Evolutionary conservation across 768 basidiomycete genomes (phyloP).

Genomic region (Suillus plorans): DNA sequence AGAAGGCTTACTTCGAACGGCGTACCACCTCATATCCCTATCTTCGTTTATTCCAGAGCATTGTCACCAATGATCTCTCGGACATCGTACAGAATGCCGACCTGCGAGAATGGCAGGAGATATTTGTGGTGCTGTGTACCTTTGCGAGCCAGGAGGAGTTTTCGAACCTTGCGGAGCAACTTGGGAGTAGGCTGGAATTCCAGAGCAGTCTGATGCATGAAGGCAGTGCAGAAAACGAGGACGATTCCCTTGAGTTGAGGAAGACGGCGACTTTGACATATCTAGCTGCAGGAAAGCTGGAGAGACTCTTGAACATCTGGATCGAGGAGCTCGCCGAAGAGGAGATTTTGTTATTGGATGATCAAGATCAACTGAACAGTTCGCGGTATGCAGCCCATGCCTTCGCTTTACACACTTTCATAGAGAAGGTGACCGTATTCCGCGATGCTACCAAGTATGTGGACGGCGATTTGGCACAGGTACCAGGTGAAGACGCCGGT

Average conservation of each 20-base stretch:
- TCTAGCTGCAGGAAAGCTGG: conserved; percentile 85
- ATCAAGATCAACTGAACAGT: conserved; percentile 37
- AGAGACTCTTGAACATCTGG: conserved; percentile 90
- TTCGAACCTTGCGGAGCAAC: conserved; percentile 82
- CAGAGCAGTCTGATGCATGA: conserved; percentile 61
- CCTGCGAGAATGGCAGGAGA: conserved; percentile 91
- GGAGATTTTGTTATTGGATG: conserved; percentile 52
- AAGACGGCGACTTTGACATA: conserved; percentile 93
- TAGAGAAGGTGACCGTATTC: conserved; percentile 97
- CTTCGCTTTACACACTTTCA: conserved; percentile 85
- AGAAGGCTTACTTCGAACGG: conserved; percentile 90
- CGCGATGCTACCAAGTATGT: conserved; percentile 79
- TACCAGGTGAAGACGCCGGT: conserved; percentile 34
- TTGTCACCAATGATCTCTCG: conserved; percentile 87
- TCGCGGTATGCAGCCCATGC: conserved; percentile 80
- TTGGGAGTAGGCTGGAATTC: conserved; percentile 89
- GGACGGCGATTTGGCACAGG: conserved; percentile 63
- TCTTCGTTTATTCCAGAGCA: conserved; percentile 91
- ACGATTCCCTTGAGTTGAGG: conserved; percentile 48
- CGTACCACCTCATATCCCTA: conserved; percentile 77
- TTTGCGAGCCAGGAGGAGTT: conserved; percentile 89
- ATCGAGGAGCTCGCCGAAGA: conserved; percentile 87
- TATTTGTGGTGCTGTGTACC: conserved; percentile 94
- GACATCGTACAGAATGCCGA: conserved; percentile 98
- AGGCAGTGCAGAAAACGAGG: conserved; percentile 38